Evolutionary conservation across 2,329 filamentous ascomycete species (phyloP), one percentile per base, ranked within the genome.

Genomic region (Penicillium sp.): DNA sequence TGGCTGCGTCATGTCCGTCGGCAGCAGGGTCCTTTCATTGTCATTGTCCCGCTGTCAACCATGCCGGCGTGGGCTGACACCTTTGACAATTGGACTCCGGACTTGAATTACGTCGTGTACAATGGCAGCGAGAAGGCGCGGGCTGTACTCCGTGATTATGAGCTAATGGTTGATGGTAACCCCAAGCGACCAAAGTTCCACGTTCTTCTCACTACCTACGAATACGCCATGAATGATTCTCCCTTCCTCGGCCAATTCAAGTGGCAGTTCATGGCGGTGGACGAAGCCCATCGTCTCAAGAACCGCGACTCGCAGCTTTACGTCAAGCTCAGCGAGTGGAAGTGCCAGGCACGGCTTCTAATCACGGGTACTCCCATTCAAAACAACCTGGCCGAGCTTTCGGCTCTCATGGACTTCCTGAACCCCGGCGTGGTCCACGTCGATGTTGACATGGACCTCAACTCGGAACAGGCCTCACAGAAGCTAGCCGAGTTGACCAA

Each of bases 61-160:
- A 96, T 99, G 79, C 94, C 95, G 6, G 92, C 95, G 2, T 99
- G 95, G 95, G 95, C 92, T 48, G 95, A 99, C 71, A 99, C 95
- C 0, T 97, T 99, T 77, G 95, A 97, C 75, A 83, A 90, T 64
- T 99, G 95, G 95, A 88, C 95, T 2, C 95, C 95, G 0, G 94
- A 98, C 72, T 79, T 98, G 63, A 98, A 99, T 76, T 98, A 97
- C 75, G 91, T 99, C 59, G 91, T 97, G 55, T 99, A 99, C 76
- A 91, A 94, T 54, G 95, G 96, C 53, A 94, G 92, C 56, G 90
- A 95, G 73, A 86, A 89, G 37, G 89, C 95, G 35, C 90, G 96
- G 47, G 89, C 84, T 65, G 94, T 92, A 67, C 96, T 99, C 63
- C 88, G 90, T 39, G 91, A 98, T 48, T 89, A 96, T 69, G 95